Percentiles rank a stretch among this genome's conserved stretches.
phyloP scores from a whole-genome alignment of 495 filamentous ascomycete species.

The Neurospora tetrasperma region DNA sequence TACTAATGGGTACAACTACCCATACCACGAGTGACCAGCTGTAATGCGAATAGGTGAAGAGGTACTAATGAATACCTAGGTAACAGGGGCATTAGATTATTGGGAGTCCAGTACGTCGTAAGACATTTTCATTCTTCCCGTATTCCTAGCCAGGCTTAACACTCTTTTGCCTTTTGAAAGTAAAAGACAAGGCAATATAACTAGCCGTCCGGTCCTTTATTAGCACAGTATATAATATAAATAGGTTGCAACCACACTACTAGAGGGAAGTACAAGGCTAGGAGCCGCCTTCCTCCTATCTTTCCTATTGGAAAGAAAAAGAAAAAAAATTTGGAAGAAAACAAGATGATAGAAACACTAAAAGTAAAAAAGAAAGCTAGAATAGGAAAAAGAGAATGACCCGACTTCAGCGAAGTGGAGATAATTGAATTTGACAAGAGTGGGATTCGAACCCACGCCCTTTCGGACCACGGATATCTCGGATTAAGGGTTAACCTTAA shows the following conservation, averaged over 20 bases:
- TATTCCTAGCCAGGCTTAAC: not conserved
- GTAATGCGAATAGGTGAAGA: too few species aligned
- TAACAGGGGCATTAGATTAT: too few species aligned
- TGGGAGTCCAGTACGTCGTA: too few species aligned
- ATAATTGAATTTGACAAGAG: constrained; percentile 14
- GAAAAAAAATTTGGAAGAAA: not conserved
- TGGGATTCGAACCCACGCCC: constrained; percentile 30
- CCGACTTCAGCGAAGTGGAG: not conserved
- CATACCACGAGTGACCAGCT: too few species aligned
- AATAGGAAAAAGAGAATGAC: not conserved
- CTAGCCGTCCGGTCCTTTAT: too few species aligned
- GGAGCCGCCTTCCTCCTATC: rapidly evolving
- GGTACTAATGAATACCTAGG: too few species aligned
- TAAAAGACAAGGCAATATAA: not conserved
- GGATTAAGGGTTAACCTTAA: not conserved
- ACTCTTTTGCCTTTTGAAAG: not conserved
- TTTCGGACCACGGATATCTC: constrained; percentile 19
- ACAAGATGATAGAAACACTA: too few species aligned
- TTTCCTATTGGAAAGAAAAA: not conserved
- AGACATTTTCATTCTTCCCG: too few species aligned
- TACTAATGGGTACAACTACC: too few species aligned
- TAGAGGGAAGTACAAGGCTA: too few species aligned
- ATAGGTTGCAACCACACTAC: not conserved
- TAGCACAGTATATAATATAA: not conserved
- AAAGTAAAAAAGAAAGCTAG: not conserved